phyloP scores from a whole-genome alignment of 176 grass and related monocot genomes.

The Eleusine coracana region DNA sequence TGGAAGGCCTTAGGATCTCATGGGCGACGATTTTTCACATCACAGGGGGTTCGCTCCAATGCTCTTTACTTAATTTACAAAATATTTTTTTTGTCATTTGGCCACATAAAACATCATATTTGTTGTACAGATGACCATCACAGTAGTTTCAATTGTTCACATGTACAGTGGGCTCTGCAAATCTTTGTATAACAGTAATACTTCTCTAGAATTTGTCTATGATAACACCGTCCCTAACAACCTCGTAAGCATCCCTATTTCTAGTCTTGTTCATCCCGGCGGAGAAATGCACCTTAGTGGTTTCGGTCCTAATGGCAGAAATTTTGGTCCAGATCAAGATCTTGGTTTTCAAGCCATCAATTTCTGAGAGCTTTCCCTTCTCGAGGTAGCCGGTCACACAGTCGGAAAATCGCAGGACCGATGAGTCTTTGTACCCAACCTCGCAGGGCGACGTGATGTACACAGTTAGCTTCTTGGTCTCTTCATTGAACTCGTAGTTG shows the following conservation, averaged over 20 bases:
- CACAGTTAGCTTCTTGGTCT: slow-evolving; percentile 66
- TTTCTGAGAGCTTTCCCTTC: slow-evolving; percentile 74
- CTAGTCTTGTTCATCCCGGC: slow-evolving; percentile 71
- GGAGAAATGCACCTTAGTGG: slow-evolving; percentile 67
- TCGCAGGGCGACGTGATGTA: slow-evolving; percentile 70
- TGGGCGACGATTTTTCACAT: no score
- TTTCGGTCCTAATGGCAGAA: slow-evolving; percentile 54
- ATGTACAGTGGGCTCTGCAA: neutral
- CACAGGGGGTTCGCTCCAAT: no score
- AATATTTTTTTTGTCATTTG: neutral
- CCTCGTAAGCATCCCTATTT: slow-evolving; percentile 76
- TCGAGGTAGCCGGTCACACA: slow-evolving; percentile 65
- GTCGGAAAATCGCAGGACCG: slow-evolving; percentile 67
- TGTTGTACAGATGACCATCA: neutral
- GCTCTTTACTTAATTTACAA: neutral
- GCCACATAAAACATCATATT: neutral
- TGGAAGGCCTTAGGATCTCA: no score
- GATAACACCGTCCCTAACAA: slow-evolving; percentile 60
- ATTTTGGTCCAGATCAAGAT: slow-evolving; percentile 82
- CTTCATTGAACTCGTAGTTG: slow-evolving; percentile 83
- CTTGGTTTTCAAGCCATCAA: slow-evolving; percentile 91
- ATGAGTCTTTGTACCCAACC: slow-evolving; percentile 84
- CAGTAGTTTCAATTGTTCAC: neutral
- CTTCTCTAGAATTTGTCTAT: slow-evolving; percentile 76
- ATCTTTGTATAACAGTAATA: neutral